phyloP scores from a whole-genome alignment of 306 rosid species.

The Comarum palustre region DNA sequence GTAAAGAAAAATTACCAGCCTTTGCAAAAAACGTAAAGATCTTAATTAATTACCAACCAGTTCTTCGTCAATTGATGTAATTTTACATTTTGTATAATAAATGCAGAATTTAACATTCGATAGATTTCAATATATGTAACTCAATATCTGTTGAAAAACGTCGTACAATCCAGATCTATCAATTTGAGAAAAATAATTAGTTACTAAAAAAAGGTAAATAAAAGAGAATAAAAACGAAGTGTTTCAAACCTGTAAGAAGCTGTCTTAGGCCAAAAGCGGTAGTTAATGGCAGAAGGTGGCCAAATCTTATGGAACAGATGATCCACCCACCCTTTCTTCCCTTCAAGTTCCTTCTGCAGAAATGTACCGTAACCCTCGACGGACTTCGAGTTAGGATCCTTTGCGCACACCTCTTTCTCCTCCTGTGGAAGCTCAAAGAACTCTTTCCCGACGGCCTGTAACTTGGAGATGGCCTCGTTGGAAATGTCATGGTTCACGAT shows the following conservation, averaged over 20 bases:
- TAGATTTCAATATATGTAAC: background rate
- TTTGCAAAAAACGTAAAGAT: too few species aligned
- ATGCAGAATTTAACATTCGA: background rate
- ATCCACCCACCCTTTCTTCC: conserved; percentile 74
- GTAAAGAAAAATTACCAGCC: too few species aligned
- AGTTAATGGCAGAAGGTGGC: conserved; percentile 57
- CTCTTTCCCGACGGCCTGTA: conserved; percentile 54
- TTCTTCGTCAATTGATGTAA: too few species aligned
- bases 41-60: too few species aligned
- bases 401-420: conserved; percentile 58
- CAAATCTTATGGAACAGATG: conserved; percentile 66
- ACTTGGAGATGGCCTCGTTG: conserved; percentile 30
- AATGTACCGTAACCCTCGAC: conserved; percentile 64
- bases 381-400: conserved; percentile 32
- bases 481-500: conserved; percentile 73
- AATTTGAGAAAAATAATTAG: background rate
- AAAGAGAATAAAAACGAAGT: background rate
- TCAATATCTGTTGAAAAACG: background rate
- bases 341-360: conserved; percentile 56
- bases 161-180: background rate
- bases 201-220: background rate
- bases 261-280: conserved; percentile 65
- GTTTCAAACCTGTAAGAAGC: conserved; percentile 63
- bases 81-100: background rate
- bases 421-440: conserved; percentile 58